Conservation (phyloP, 1,284 basidiomycete genomes). For the Boletus holoroseus region DNA sequence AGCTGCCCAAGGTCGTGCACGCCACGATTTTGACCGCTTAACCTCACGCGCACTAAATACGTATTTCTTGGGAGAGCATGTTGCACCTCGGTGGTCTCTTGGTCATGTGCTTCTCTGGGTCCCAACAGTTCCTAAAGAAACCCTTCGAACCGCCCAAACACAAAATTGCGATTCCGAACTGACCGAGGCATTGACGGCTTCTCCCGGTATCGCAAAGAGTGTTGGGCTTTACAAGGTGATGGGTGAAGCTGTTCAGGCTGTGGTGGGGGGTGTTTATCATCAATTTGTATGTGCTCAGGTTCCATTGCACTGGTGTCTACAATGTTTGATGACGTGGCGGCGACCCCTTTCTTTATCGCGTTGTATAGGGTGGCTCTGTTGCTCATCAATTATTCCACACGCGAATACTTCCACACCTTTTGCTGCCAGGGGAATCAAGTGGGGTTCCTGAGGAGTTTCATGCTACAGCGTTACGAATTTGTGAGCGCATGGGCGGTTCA, state of each 20-base stretch:
- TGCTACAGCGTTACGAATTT: constrained; percentile 23
- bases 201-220: constrained; percentile 37
- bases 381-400: constrained; percentile 33
- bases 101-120: constrained; percentile 66
- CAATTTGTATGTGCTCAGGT: constrained; percentile 58
- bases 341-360: not conserved
- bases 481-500: constrained; percentile 32
- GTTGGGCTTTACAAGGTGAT: constrained; percentile 72
- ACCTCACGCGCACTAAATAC: constrained; percentile 55
- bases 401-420: constrained; percentile 32
- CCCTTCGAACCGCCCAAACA: constrained; percentile 14
- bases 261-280: constrained; percentile 71
- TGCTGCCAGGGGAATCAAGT: constrained; percentile 25
- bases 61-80: constrained; percentile 61
- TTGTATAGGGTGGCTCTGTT: constrained; percentile 30
- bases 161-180: constrained; percentile 26
- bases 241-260: constrained; percentile 67
- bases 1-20: constrained; percentile 41
- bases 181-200: constrained; percentile 21
- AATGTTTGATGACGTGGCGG: not conserved
- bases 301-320: not conserved
- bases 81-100: constrained; percentile 68
- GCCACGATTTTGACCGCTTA: constrained; percentile 54
- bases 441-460: constrained; percentile 34
- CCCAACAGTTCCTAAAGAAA: constrained; percentile 40